Evolutionary conservation across 2,329 filamentous ascomycete species (phyloP).

Genomic region (Colletotrichum trifolii): DNA sequence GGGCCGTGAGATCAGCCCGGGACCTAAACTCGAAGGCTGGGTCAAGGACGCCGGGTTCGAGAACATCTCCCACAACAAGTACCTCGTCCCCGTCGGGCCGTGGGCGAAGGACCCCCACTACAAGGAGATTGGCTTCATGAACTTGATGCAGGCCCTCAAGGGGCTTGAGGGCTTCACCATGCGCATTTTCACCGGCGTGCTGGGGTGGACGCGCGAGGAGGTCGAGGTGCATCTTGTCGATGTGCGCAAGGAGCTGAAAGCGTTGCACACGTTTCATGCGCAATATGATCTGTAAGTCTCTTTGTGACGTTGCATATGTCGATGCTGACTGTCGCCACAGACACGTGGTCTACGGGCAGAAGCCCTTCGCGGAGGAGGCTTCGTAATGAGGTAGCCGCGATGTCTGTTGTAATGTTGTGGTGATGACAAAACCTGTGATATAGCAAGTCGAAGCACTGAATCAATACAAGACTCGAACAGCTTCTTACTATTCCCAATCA

Average conservation of each 20-base stretch:
- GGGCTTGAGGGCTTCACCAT: conserved; percentile 41
- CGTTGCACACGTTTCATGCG: conserved; percentile 40
- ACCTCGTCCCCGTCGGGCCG: conserved; percentile 48
- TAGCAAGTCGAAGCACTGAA: too few relatives aligned
- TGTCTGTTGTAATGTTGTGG: too few relatives aligned
- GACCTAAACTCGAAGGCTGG: conserved; percentile 41
- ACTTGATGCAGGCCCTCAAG: conserved; percentile 35
- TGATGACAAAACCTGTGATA: too few relatives aligned
- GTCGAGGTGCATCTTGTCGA: conserved; percentile 42
- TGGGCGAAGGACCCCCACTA: conserved; percentile 42
- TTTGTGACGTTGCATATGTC: neutral
- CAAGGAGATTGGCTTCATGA: conserved; percentile 38
- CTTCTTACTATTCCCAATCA: too few relatives aligned
- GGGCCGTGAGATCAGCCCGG: conserved; percentile 41
- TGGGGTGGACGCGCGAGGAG: conserved; percentile 43
- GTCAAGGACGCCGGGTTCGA: conserved; percentile 49
- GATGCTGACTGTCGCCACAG: neutral
- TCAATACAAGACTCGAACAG: too few relatives aligned
- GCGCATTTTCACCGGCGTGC: conserved; percentile 43
- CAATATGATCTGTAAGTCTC: conserved; percentile 39
- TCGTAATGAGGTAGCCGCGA: too few relatives aligned
- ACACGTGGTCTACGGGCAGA: conserved; percentile 36
- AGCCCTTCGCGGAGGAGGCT: neutral
- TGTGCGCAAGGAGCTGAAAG: conserved; percentile 44
- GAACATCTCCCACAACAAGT: conserved; percentile 44